Base-by-base conservation (phyloP, 1,284 basidiomycete species). In the Earliella scabrosa region DNA sequence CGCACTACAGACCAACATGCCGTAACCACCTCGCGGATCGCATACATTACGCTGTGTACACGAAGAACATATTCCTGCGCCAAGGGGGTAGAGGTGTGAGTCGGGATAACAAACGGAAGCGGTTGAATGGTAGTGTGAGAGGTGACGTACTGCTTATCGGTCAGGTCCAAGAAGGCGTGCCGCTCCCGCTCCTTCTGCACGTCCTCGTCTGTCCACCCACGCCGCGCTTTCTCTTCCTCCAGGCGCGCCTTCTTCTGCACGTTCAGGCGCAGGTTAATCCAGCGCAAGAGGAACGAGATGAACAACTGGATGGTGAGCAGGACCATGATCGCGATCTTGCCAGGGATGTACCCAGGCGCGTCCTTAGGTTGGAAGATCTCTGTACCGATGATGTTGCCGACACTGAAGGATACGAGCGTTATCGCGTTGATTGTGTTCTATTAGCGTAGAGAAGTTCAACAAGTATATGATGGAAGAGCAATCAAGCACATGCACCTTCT, bases 301-400 rank as follows among this genome's bases (percentile, higher is more conserved):
- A 71, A 73, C 10, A 84, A 70, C 63, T 84, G 81, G 3, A 77
- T 69, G 2, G 72, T 76, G 24, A 86, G 73, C 14, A 86, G 73
- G 5, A 82, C 73, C 74, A 87, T 77, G 61, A 86, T 83, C 3
- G 81, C 76, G 23, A 80, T 77, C 64, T 87, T 86, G 20, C 82
- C 82, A 1, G 82, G 83, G 38, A 85, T 79, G 65, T 84, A 85
- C 20, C 66, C 75, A 0, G 83, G 85, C 14, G 83, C 83, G 60
- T 84, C 83, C 55, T 79, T 79, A 9, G 82, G 83, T 48, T 77
- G 79, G 66, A 85, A 85, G 24, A 82, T 83, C 66, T 82, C 81
- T 2, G 82, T 77, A 8, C 81, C 83, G 34, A 82, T 73, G 50
- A 84, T 78, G 60, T 86, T 86, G 1, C 81, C 80, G 11, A 83